These are phyloP conservation scores for Ceratocystis colombiana DNA, from an alignment of 2,329 filamentous ascomycete genomes.

Conservation along the genomic window DNA sequence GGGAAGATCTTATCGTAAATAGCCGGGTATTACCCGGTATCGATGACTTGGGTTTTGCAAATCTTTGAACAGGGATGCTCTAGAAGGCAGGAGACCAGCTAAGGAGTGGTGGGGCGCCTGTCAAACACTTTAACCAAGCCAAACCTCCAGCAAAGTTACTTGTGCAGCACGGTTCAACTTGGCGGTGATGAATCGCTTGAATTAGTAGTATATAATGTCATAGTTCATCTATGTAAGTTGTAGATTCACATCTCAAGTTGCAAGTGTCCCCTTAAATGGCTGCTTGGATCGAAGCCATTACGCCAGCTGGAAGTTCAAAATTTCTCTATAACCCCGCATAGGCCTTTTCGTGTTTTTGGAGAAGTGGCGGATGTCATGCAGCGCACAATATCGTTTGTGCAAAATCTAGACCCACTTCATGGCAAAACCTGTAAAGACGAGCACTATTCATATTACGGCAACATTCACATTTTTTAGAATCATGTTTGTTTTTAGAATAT, in stretches of 20 bases:
- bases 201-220: not conserved
- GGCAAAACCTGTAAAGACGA: not conserved
- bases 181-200: not conserved
- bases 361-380: not conserved
- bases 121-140: not conserved
- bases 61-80: not conserved
- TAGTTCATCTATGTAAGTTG: not conserved
- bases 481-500: not conserved
- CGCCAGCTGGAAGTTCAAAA: not conserved
- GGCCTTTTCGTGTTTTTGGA: not conserved
- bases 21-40: constrained; percentile 22
- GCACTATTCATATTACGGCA: not conserved
- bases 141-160: not conserved
- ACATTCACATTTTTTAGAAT: not conserved
- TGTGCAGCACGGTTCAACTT: not conserved
- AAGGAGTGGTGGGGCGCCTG: not conserved
- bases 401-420: not conserved
- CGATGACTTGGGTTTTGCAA: not conserved
- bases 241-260: not conserved
- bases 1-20: constrained; percentile 22
- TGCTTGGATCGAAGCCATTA: not conserved
- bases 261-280: not conserved
- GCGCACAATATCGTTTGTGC: not conserved
- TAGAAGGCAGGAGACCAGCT: not conserved
- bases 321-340: not conserved